phyloP scores from a whole-genome alignment of 78 protist genomes.

The Creolimax fragrantissima region DNA sequence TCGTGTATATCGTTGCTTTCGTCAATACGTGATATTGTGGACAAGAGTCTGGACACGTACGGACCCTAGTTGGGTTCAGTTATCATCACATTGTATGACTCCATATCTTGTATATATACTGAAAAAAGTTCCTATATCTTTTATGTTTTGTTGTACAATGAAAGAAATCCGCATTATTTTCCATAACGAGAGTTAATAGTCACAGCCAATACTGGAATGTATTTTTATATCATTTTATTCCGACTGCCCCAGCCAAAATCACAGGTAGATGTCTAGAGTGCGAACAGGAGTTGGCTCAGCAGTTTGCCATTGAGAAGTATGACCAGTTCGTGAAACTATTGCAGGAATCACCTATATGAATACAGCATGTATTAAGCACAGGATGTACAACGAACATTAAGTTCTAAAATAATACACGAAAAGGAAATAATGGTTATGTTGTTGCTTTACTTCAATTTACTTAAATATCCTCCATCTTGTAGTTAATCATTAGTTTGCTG shows the following conservation, averaged over 20 bases:
- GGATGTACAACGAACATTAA: too few relatives aligned
- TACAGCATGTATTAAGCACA: too few relatives aligned
- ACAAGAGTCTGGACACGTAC: neutral
- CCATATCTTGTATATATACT: neutral
- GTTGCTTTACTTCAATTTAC: too few relatives aligned
- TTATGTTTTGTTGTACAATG: neutral
- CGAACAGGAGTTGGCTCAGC: neutral
- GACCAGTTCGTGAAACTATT: neutral
- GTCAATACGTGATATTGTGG: neutral
- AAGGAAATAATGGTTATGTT: too few relatives aligned
- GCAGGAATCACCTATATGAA: too few relatives aligned
- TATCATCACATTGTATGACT: neutral
- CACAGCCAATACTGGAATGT: neutral
- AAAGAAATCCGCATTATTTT: too few relatives aligned
- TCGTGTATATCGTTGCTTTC: neutral
- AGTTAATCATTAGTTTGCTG: too few relatives aligned
- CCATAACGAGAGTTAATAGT: neutral
- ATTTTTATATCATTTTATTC: neutral
- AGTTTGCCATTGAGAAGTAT: neutral
- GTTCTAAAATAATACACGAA: too few relatives aligned
- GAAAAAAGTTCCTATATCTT: neutral
- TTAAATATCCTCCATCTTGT: too few relatives aligned
- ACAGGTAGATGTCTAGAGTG: neutral
- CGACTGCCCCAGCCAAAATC: neutral
- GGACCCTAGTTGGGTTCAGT: neutral